Evolutionary conservation across 2,329 filamentous ascomycete species (phyloP), one percentile per base, ranked within the genome.

Genomic region (Hypomyces perniciosus): DNA sequence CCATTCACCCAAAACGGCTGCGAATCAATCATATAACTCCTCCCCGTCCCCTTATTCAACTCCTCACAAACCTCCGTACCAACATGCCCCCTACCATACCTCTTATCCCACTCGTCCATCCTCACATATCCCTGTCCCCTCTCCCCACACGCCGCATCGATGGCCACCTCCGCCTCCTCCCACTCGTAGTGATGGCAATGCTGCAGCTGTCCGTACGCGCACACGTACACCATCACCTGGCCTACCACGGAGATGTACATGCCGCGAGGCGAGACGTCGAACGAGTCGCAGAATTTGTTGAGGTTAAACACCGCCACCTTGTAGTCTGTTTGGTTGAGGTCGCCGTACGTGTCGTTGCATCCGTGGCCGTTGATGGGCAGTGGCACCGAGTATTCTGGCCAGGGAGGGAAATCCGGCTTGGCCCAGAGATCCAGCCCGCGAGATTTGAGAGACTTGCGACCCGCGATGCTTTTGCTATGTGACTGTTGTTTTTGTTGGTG

Each of bases 321-420:
- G 33, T 49, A 44, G n/a, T 49, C 47, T 8, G 39, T 43, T 8
- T n/a, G 41, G 33, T 49, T 49, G 37, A 47, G 45, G 26, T 10
- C 2, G 8, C 37, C 9, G 3, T 29, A 13, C 4, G 31, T 9
- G 34, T 29, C 26, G 28, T 40, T 20, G 35, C 45, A 47, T 12
- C 10, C 6, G 29, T 12, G 3, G 5, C 6, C 30, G 45, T 5
- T 31, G 8, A 31, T 20, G 9, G 37, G 37, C 7, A 47, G 29
- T 8, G 45, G 45, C 12, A 47, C 45, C 10, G 45, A 47, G 9
- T 47, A 47, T 2, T 47, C 45, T 8, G 39, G 34, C 34, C 8
- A 39, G 4, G 2, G 13, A 7, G 28, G n/a, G 27, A 9, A 27
- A 6, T 39, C 26, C 12, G 38, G 5, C 26, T 43, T 43, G 4